Conservation (phyloP, 108 stramenopile species). For the Nitzschia putrida region DNA sequence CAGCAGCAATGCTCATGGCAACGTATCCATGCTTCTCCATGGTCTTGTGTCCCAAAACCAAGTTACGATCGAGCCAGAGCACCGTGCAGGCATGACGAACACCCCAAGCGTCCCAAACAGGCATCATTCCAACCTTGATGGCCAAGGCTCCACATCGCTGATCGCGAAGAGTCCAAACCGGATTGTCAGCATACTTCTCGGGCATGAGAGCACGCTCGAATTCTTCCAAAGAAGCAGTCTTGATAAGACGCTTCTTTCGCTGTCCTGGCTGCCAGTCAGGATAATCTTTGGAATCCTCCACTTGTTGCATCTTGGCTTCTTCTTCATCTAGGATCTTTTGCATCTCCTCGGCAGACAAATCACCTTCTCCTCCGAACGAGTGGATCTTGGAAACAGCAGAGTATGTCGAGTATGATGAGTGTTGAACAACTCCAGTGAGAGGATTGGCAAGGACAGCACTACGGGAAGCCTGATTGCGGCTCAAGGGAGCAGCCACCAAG, state of each 20-base stretch:
- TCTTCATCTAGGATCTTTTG: slow-evolving; percentile 63
- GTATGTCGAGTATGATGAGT: slow-evolving; percentile 24
- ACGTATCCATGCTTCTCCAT: slow-evolving; percentile 85
- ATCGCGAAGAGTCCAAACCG: slow-evolving; percentile 71
- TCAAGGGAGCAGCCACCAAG: too few species aligned
- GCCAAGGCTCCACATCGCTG: slow-evolving; percentile 89
- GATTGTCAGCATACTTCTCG: slow-evolving; percentile 41
- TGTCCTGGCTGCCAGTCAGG: slow-evolving; percentile 85
- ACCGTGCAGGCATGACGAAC: slow-evolving; percentile 92
- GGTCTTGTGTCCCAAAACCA: slow-evolving; percentile 90
- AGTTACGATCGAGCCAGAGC: slow-evolving; percentile 88
- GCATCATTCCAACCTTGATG: slow-evolving; percentile 98
- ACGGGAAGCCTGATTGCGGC: too few species aligned
- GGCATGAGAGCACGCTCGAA: slow-evolving; percentile 66
- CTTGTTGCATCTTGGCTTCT: slow-evolving; percentile 53
- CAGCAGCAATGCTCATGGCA: slow-evolving; percentile 91
- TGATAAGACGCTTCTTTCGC: slow-evolving; percentile 74
- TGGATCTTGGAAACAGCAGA: slow-evolving; percentile 22
- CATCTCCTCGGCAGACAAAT: slow-evolving; percentile 62
- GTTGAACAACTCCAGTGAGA: not conserved
- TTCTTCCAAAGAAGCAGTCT: slow-evolving; percentile 64
- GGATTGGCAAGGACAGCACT: not conserved
- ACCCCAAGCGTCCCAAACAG: slow-evolving; percentile 96
- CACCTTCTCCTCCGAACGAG: slow-evolving; percentile 31
- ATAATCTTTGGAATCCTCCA: slow-evolving; percentile 45